Base-by-base conservation (phyloP, 164 flowering plant genomes). In the Chloranthus sessilifolius region DNA sequence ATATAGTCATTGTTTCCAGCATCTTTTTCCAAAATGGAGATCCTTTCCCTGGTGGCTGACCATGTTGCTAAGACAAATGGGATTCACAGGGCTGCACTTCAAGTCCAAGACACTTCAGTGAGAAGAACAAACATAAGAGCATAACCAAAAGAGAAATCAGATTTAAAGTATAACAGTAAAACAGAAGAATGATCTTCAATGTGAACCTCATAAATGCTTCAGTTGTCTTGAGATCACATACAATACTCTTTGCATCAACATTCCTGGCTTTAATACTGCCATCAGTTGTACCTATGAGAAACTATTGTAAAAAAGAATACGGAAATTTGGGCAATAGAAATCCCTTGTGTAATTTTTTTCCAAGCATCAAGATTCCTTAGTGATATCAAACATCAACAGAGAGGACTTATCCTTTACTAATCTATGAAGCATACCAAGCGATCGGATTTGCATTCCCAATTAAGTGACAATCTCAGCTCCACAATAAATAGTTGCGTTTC, bases 211-310 rank as follows among this genome's bases (percentile, higher is more conserved):
- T 95, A 72, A 70, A 87, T 63, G 73, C 75, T 62, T 77, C 74
- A 50, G 74, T 70, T 35, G 96, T 81, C 61, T 55, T 75, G 47
- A 91, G 82, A 74, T 91, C 96, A 66, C 98, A 91, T 15, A 87
- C 96, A 60, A 91, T 96, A 70, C 96, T 77, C 72, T 91, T 91
- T 55, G 98, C 95, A 77, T 91, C 98, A 58, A 79, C 98, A 73
- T 91, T 91, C 98, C 98, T 87, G 56, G 98, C 96, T 73, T 91
- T 91, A 55, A 91, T 81, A 56, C 96, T 87, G 27, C 89, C 88
- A 79, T 81, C 78, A 63, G 88, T 82, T 61, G 96, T 87, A 58
- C 96, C 98, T 59, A 91, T 87, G 64, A 91, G 88, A 66, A 87
- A 90, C 98, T 91, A 76, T 65, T 59, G 48, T 65, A 61, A 70